Evolutionary conservation across 202 grass and related monocot species (phyloP).

Genomic region (Elaeis oleifera): DNA sequence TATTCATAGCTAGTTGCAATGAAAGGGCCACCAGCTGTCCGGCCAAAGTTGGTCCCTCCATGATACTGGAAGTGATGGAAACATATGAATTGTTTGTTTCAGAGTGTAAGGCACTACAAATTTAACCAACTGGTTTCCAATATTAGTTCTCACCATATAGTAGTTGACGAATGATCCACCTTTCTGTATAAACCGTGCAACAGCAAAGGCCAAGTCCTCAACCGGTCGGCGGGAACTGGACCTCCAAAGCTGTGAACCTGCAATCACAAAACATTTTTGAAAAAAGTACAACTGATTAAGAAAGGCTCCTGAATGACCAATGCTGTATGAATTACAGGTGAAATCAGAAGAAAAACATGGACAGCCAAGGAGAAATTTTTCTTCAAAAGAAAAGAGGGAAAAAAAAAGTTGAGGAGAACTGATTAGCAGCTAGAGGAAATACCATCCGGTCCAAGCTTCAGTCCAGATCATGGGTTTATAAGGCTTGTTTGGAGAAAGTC

Average conservation of each 20-base stretch:
- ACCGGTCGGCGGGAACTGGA: conserved; percentile 72
- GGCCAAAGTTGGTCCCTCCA: conserved; percentile 90
- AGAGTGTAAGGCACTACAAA: not conserved
- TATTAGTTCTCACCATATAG: conserved; percentile 75
- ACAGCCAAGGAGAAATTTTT: no score
- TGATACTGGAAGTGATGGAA: conserved; percentile 54
- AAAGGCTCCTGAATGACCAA: no score
- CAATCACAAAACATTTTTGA: not conserved
- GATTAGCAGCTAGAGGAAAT: conserved; percentile 18
- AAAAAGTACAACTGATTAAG: not conserved
- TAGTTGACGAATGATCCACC: conserved; percentile 97
- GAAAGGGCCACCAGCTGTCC: conserved; percentile 87
- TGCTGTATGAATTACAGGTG: no score
- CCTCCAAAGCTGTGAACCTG: conserved; percentile 88
- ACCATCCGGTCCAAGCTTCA: conserved; percentile 93
- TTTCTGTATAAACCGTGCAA: conserved; percentile 89
- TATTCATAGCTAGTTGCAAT: conserved; percentile 98
- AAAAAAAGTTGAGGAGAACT: not conserved
- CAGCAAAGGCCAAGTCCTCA: conserved; percentile 87
- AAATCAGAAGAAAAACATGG: no score
- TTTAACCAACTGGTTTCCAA: not conserved
- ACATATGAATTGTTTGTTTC: conserved; percentile 10
- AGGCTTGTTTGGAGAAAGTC: conserved; percentile 57
- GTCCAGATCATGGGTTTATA: conserved; percentile 95
- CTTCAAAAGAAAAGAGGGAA: no score